Conservation (phyloP, 1,284 basidiomycete genomes). For the Ceratobasidium sp. region DNA sequence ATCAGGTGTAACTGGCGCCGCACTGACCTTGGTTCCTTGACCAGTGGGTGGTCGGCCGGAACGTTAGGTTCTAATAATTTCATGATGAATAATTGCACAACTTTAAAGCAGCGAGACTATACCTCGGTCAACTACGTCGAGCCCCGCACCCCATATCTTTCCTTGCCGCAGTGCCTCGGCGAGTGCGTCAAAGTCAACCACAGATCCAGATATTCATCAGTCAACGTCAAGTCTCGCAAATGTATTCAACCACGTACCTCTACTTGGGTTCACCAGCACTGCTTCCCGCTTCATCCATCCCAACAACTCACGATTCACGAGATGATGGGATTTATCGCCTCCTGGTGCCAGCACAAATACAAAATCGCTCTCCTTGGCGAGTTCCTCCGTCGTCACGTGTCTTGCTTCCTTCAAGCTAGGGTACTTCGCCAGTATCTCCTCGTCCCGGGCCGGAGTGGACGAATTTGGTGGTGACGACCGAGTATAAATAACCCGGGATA, state of each 20-base stretch:
- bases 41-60: constrained; percentile 77
- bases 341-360: constrained; percentile 88
- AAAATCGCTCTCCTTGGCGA: constrained; percentile 82
- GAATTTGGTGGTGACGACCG: constrained; percentile 55
- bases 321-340: constrained; percentile 75
- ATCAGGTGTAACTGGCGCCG: not conserved
- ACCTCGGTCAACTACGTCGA: constrained; percentile 90
- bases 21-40: constrained; percentile 77
- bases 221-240: constrained; percentile 28
- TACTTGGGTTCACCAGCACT: constrained; percentile 82
- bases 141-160: constrained; percentile 90
- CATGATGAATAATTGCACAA: not conserved
- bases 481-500: constrained; percentile 78
- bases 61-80: constrained; percentile 78
- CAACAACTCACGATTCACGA: constrained; percentile 81
- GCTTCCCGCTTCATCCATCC: constrained; percentile 85
- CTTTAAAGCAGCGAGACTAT: not conserved
- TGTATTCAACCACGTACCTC: constrained; percentile 64
- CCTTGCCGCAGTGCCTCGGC: constrained; percentile 79
- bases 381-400: constrained; percentile 71
- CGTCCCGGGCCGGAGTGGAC: constrained; percentile 53
- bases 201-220: constrained; percentile 58
- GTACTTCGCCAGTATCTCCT: constrained; percentile 60
- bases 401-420: constrained; percentile 65
- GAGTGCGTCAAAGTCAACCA: constrained; percentile 91